Evolutionary conservation across 1,139 yeast species (phyloP), one percentile per base, ranked within the genome.

Genomic region (Saccharomyces pastorianus): DNA sequence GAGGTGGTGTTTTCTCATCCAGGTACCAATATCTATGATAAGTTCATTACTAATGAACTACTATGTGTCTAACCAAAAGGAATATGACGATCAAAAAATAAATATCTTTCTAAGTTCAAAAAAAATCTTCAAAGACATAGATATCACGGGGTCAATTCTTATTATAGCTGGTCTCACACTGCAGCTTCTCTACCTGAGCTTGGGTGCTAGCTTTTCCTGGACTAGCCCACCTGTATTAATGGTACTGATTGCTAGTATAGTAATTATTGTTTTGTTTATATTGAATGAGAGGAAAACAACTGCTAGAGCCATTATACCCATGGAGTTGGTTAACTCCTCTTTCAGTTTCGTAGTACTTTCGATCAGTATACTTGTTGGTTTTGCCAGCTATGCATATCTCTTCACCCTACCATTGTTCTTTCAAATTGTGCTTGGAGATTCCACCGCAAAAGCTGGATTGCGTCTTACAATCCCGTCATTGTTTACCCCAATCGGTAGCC

Each of bases 111-210:
- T 80, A 78, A 51, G 67, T 73, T 31, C 64, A 54, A 32, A 71
- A 67, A 44, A 76, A 76, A 57, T 70, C 17, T 56, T 78, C 56
- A 73, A 72, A 55, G 70, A 86, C 56, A 80, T 88, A 44, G 96
- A 88, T 65, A 77, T 85, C 60, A 68, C 74, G 51, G 96, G 96
- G 4, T 79, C 90, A 0, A 65, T 78, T 46, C 71, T 80, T 42
- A 72, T 85, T 61, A 84, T 85, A 1, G 29, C 58, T 14, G 69
- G 73, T 3, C 59, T 73, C 27, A 66, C 72, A 2, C 53, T 61
- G n/a, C 73, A 69, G 54, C 58, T 73, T 34, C 52, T 72, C 23
- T 67, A 71, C 26, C 57, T 73, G 27, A 65, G 71, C 3, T 44
- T 67, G 2, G 71, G 59, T n/a, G 58, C 46, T 50, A 51, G 48